Percentiles rank a stretch among this genome's conserved stretches.
phyloP scores from a whole-genome alignment of 352 stramenopile species.

The Phytophthora constricta region DNA sequence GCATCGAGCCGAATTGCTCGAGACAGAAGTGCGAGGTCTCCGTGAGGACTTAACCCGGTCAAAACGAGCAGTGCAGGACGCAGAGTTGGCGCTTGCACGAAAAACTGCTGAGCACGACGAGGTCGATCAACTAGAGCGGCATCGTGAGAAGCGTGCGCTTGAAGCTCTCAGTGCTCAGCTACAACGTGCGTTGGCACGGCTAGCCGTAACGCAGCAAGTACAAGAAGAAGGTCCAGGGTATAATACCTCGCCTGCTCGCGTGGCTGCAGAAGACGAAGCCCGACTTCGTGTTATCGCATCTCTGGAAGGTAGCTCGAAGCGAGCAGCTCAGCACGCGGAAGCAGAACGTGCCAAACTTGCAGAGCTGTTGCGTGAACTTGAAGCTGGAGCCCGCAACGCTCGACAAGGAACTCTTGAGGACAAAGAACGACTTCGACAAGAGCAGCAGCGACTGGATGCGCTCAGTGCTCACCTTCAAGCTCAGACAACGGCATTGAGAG shows the following conservation, averaged over 20 bases:
- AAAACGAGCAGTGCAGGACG: conserved; percentile 30
- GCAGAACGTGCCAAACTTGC: conserved; percentile 67
- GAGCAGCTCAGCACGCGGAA: conserved; percentile 58
- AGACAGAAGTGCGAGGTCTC: conserved; percentile 18
- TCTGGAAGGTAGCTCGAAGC: conserved; percentile 64
- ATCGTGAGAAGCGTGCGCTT: conserved; percentile 57
- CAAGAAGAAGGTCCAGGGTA: conserved; percentile 44
- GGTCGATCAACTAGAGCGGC: conserved; percentile 37
- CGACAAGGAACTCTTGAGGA: conserved; percentile 75
- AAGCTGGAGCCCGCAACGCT: conserved; percentile 54
- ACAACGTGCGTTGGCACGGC: conserved; percentile 54
- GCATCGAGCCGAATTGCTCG: conserved; percentile 26
- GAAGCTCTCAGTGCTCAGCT: conserved; percentile 58
- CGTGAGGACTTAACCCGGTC: conserved; percentile 31
- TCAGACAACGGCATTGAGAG: conserved; percentile 59
- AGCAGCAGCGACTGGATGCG: conserved; percentile 70
- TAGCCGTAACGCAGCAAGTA: conserved; percentile 56
- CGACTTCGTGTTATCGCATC: conserved; percentile 69
- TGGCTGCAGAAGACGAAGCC: conserved; percentile 52
- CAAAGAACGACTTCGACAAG: conserved; percentile 71
- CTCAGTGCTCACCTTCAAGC: conserved; percentile 72
- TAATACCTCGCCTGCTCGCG: conserved; percentile 36
- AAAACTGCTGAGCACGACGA: conserved; percentile 44
- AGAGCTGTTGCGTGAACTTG: conserved; percentile 55
- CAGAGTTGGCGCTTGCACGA: conserved; percentile 21